Evolutionary conservation across 257 asterid species (phyloP).

Genomic region (Rubia yunnanensis): DNA sequence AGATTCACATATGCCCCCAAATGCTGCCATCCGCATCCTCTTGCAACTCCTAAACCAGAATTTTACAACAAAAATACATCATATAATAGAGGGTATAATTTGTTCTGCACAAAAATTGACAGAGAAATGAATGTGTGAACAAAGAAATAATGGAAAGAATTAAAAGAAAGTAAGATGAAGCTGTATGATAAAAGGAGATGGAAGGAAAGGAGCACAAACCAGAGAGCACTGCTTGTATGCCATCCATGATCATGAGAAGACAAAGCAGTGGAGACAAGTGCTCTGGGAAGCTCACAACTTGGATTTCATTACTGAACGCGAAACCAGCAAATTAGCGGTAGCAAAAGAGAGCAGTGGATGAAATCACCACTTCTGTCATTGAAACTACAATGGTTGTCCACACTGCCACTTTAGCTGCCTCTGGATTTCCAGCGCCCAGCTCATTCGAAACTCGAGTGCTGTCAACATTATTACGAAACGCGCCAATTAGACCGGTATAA

Average conservation of each 20-base stretch:
- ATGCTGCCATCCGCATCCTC: conserved; percentile 70
- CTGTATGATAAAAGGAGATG: neutral
- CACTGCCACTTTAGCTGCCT: conserved; percentile 32
- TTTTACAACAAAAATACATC: neutral
- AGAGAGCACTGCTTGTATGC: conserved; percentile 41
- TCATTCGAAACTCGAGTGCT: conserved; percentile 57
- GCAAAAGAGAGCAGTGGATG: conserved; percentile 28
- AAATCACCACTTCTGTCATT: conserved; percentile 29
- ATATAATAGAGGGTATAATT: neutral
- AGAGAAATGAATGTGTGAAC: neutral
- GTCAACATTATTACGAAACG: neutral
- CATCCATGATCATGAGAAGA: conserved; percentile 35
- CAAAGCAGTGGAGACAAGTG: conserved; percentile 31
- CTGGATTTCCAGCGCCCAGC: conserved; percentile 44
- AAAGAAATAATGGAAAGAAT: too few relatives aligned
- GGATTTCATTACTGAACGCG: conserved; percentile 38
- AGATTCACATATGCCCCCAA: conserved; percentile 60
- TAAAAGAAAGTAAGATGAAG: too few relatives aligned
- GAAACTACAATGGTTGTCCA: conserved; percentile 35
- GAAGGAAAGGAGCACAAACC: conserved; percentile 19
- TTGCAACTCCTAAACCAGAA: conserved; percentile 38
- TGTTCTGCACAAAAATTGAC: neutral
- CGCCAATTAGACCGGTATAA: neutral
- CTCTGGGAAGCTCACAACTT: conserved; percentile 30
- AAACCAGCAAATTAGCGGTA: conserved; percentile 34